Conservation (phyloP, 345 rosid species). For the Kandelia obovata region DNA sequence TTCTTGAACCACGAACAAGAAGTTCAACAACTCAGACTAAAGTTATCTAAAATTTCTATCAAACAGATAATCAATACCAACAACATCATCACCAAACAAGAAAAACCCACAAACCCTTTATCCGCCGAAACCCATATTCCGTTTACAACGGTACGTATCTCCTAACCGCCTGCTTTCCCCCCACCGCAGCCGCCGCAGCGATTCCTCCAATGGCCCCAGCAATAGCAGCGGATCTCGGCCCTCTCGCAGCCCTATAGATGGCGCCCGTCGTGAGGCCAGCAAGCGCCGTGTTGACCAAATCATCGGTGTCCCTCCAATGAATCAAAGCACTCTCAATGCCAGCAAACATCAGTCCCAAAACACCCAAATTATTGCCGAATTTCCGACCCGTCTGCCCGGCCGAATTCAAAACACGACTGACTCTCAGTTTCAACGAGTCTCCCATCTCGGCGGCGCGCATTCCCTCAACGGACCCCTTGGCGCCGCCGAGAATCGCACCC, state of each 20-base stretch:
- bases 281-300: slow-evolving; percentile 37
- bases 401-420: slow-evolving; percentile 48
- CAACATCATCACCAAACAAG: no score
- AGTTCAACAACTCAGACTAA: not conserved
- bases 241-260: slow-evolving; percentile 46
- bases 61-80: slow-evolving; percentile 4
- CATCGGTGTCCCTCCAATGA: slow-evolving; percentile 46
- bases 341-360: slow-evolving; percentile 47
- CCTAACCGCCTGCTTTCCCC: slow-evolving; percentile 43
- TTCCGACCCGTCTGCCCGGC: slow-evolving; percentile 49
- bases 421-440: slow-evolving; percentile 46
- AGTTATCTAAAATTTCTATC: not conserved
- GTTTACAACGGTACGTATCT: slow-evolving; percentile 45
- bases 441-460: slow-evolving; percentile 45
- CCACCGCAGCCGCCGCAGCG: slow-evolving; percentile 47
- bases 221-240: slow-evolving; percentile 47
- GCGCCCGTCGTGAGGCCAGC: slow-evolving; percentile 59
- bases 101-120: not conserved
- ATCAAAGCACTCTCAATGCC: slow-evolving; percentile 52
- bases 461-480: slow-evolving; percentile 41
- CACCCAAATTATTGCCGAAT: slow-evolving; percentile 47
- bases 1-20: not conserved
- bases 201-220: slow-evolving; percentile 57
- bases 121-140: not conserved
- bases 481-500: slow-evolving; percentile 48